Percentiles rank a stretch among this genome's conserved stretches.
Conservation (phyloP, 768 basidiomycete genomes). For the Paxillus ammoniavirescens region DNA sequence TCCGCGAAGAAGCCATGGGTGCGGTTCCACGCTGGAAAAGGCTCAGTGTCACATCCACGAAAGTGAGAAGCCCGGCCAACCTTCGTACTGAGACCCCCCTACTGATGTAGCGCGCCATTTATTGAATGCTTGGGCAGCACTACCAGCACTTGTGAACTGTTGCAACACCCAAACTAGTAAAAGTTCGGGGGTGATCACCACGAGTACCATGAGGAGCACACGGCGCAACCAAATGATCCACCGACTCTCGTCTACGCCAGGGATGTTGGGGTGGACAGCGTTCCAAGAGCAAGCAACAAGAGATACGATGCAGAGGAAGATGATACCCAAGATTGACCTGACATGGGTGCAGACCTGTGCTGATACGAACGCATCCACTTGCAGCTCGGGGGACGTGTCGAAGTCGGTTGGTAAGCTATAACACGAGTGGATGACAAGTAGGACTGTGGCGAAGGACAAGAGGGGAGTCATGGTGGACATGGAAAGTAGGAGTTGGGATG, state of each 20-base stretch:
- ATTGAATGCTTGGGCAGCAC: background rate
- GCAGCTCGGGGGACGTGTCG: background rate
- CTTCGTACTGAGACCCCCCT: background rate
- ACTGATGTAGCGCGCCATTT: background rate
- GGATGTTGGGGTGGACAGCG: conserved; percentile 31
- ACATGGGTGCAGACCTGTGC: background rate
- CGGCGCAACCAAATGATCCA: conserved; percentile 1
- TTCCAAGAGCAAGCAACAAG: conserved; percentile 31
- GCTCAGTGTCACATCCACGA: background rate
- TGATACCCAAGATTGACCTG: conserved; percentile 33
- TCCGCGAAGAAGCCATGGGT: conserved; percentile 16
- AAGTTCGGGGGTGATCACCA: conserved; percentile 28
- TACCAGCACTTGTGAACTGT: conserved; percentile 21
- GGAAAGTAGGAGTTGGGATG: background rate
- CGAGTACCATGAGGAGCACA: conserved; percentile 17
- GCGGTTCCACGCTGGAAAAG: background rate
- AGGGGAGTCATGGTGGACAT: background rate
- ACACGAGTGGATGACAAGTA: background rate
- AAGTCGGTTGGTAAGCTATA: background rate
- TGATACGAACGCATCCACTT: background rate
- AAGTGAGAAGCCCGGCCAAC: background rate
- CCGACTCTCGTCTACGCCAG: conserved; percentile 11
- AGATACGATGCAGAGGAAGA: conserved; percentile 27
- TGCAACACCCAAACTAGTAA: conserved; percentile 25
- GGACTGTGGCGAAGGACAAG: background rate